Evolutionary conservation across 2,329 filamentous ascomycete genomes (phyloP), one percentile per base, ranked within the genome.

Genomic region (Pyrenochaeta sp.): DNA sequence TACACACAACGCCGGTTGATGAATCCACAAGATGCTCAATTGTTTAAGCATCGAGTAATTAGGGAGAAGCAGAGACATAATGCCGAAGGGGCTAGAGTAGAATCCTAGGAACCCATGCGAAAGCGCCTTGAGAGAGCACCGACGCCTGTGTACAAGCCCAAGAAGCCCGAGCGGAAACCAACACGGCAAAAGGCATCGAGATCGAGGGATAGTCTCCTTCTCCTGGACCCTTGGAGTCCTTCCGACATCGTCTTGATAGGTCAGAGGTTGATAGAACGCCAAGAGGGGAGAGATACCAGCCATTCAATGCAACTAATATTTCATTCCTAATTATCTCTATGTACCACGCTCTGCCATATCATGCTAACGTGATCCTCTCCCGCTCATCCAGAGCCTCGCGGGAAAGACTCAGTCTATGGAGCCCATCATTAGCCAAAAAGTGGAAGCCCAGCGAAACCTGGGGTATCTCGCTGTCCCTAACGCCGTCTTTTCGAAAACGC

Each of bases 301-400:
- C 52, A 28, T 44, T n/a, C n/a, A 45, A 22, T 30, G 15, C 30
- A 40, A 12, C 39, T 25, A 64, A 49, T 32, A 15, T 22, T 40
- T 44, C 24, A 56, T 42, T 54, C 34, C 50, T 47, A 37, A 56
- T 61, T 54, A 61, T 58, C 30, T 56, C 45, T 48, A 47, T 54
- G 42, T 61, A 39, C 56, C 39, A 52, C 44, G 40, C 56, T 42
- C 49, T 47, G 36, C 25, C 42, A 44, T 28, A 27, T 15, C 24
- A 44, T 44, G 42, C 42, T 44, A 27, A 44, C 13, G 42, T 28
- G 36, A 37, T 47, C 30, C 48, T 25, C 52, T 49, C 9, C 45
- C 37, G 43, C 51, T 50, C 53, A 56, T 46, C 37, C 44, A 56
- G 50, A 40, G 25, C 45, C 27, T 27, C 22, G 15, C 10, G 42